Evolutionary conservation across 805 yeast species (phyloP).

Genomic region (Starmera caribaea): DNA sequence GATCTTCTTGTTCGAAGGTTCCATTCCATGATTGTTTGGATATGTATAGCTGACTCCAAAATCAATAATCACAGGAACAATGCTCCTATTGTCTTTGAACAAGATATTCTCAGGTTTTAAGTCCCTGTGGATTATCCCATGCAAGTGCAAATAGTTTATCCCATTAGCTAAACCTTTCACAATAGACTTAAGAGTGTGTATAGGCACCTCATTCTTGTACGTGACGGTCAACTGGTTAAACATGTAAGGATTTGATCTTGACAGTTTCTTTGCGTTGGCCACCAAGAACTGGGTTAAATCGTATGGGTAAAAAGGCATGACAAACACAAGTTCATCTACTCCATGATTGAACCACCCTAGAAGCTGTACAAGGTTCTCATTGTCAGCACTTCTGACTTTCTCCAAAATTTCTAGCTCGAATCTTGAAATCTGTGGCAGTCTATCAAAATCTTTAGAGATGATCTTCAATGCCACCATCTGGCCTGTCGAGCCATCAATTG

Average conservation of each 20-base stretch:
- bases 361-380: slow-evolving; percentile 10
- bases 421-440: slow-evolving; percentile 43
- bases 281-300: slow-evolving; percentile 29
- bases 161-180: slow-evolving; percentile 33
- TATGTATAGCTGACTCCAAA: slow-evolving; percentile 28
- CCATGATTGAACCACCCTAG: slow-evolving; percentile 16
- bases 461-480: slow-evolving; percentile 34
- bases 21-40: slow-evolving; percentile 54
- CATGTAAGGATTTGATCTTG: slow-evolving; percentile 25
- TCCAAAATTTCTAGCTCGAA: slow-evolving; percentile 33
- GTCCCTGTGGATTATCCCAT: slow-evolving; percentile 85
- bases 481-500: slow-evolving; percentile 7
- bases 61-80: slow-evolving; percentile 28
- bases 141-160: slow-evolving; percentile 53
- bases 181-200: slow-evolving; percentile 16
- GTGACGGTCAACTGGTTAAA: slow-evolving; percentile 7
- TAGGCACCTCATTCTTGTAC: slow-evolving; percentile 9
- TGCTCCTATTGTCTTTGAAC: slow-evolving; percentile 25
- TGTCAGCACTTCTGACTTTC: slow-evolving; percentile 7
- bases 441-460: slow-evolving; percentile 38
- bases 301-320: slow-evolving; percentile 29
- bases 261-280: slow-evolving; percentile 13
- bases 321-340: slow-evolving; percentile 28
- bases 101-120: slow-evolving; percentile 78
- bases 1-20: slow-evolving; percentile 30